Conservation (phyloP, 768 basidiomycete species). For the Tricholomella constricta region DNA sequence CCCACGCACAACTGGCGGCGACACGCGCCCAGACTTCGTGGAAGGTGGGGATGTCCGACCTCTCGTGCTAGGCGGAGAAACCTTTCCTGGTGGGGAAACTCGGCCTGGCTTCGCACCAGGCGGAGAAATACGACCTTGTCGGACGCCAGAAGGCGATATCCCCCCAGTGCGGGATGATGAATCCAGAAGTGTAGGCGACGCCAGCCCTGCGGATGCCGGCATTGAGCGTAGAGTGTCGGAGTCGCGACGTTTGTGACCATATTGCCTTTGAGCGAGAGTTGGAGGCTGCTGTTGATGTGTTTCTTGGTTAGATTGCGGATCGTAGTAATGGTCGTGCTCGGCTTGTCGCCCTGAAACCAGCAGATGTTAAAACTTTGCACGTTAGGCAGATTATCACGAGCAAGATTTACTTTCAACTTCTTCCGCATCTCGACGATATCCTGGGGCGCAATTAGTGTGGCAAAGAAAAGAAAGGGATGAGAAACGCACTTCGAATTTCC, state of each 20-base stretch:
- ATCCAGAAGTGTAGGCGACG: constrained; percentile 62
- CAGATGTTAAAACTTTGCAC: neutral
- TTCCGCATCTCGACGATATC: constrained; percentile 36
- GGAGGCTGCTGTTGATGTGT: constrained; percentile 32
- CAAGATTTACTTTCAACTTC: constrained; percentile 43
- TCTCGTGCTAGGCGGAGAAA: constrained; percentile 20
- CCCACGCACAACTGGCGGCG: constrained; percentile 27
- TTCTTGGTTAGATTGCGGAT: constrained; percentile 11
- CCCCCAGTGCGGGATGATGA: constrained; percentile 11
- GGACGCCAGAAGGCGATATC: constrained; percentile 13
- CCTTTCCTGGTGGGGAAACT: constrained; percentile 18
- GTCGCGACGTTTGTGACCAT: constrained; percentile 66
- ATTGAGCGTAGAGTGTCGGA: constrained; percentile 72
- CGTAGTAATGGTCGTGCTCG: constrained; percentile 20
- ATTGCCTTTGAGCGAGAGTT: constrained; percentile 41
- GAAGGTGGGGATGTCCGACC: constrained; percentile 24
- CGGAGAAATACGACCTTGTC: constrained; percentile 17
- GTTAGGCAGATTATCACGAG: constrained; percentile 19
- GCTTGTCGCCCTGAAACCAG: constrained; percentile 13
- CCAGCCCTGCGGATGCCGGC: constrained; percentile 34
- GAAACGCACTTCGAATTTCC: constrained; percentile 21
- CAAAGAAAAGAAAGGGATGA: neutral
- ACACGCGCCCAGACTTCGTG: constrained; percentile 30
- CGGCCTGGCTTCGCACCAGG: constrained; percentile 16
- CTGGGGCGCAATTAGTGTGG: constrained; percentile 22